These are phyloP conservation scores for Remersonia thermophila DNA, from an alignment of 2,329 filamentous ascomycete genomes.

Conservation along the genomic window DNA sequence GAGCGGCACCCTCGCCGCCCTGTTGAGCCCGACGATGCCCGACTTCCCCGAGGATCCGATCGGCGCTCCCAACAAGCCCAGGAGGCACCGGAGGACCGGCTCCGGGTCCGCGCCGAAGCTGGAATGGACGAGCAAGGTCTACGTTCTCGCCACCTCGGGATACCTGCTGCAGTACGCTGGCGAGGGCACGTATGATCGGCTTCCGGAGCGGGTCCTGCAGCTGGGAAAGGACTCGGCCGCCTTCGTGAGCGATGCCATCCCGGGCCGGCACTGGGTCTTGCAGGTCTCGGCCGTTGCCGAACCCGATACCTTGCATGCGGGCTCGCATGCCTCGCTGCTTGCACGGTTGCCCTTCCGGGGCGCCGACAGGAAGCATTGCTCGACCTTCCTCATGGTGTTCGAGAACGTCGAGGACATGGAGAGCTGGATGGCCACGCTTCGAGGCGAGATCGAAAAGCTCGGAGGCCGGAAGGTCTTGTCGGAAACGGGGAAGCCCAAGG, in stretches of 20 bases:
- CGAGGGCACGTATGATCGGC: slow-evolving; percentile 55
- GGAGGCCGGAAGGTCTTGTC: slow-evolving; percentile 53
- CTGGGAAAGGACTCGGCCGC: slow-evolving; percentile 64
- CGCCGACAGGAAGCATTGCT: slow-evolving; percentile 42
- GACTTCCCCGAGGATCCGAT: slow-evolving; percentile 20
- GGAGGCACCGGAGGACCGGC: slow-evolving; percentile 33
- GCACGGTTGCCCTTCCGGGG: slow-evolving; percentile 51
- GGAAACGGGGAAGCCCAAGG: slow-evolving; percentile 44
- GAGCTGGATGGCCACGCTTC: slow-evolving; percentile 55
- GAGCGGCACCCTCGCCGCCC: slow-evolving; percentile 25
- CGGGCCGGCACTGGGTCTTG: slow-evolving; percentile 68
- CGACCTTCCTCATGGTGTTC: slow-evolving; percentile 60
- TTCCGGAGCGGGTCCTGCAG: slow-evolving; percentile 62
- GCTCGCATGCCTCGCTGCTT: slow-evolving; percentile 46
- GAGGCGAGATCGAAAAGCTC: slow-evolving; percentile 56
- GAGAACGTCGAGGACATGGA: slow-evolving; percentile 65
- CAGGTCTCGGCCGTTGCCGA: slow-evolving; percentile 59
- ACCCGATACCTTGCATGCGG: slow-evolving; percentile 36
- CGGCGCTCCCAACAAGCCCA: slow-evolving; percentile 28
- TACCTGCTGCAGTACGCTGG: slow-evolving; percentile 63
- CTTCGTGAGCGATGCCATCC: slow-evolving; percentile 69
- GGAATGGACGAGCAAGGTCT: slow-evolving; percentile 61
- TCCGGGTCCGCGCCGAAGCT: slow-evolving; percentile 33
- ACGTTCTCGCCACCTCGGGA: slow-evolving; percentile 57
- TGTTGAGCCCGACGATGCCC: slow-evolving; percentile 19